Conservation (phyloP, 1,139 yeast species). For the Blastobotrys buckinghamii region DNA sequence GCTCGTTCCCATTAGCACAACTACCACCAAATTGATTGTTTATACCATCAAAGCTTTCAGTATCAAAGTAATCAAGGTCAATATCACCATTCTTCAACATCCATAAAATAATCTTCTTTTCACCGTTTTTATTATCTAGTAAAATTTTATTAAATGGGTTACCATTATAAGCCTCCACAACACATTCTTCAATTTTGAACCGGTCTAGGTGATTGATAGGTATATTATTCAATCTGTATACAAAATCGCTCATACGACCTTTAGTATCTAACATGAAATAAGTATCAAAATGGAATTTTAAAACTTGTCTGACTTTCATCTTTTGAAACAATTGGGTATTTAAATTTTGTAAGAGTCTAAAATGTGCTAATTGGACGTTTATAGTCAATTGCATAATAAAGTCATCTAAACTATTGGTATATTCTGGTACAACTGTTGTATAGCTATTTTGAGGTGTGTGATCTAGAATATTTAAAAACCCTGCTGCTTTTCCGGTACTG, state of each 20-base stretch:
- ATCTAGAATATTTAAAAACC: neutral
- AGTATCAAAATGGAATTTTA: constrained; percentile 11
- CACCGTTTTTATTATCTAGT: neutral
- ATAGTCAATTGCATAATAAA: too few relatives aligned
- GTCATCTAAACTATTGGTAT: neutral
- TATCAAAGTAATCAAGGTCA: too few relatives aligned
- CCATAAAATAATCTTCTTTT: neutral
- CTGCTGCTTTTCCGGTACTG: neutral
- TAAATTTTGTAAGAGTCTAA: too few relatives aligned
- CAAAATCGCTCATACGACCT: constrained; percentile 12
- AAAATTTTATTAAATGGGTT: neutral
- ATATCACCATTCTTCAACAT: too few relatives aligned
- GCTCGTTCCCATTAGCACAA: too few relatives aligned
- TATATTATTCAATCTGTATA: neutral
- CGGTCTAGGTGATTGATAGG: constrained; percentile 6
- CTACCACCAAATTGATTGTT: too few relatives aligned
- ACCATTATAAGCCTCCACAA: constrained; percentile 7
- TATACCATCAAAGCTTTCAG: too few relatives aligned
- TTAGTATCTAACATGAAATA: constrained; percentile 17
- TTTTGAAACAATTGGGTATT: neutral
- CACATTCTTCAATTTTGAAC: constrained; percentile 11
- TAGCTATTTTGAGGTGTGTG: too few relatives aligned
- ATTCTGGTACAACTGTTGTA: too few relatives aligned
- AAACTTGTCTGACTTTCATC: neutral
- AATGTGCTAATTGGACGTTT: too few relatives aligned